Conservation (phyloP, 2,329 filamentous ascomycete genomes). For the Neofusicoccum parvum region DNA sequence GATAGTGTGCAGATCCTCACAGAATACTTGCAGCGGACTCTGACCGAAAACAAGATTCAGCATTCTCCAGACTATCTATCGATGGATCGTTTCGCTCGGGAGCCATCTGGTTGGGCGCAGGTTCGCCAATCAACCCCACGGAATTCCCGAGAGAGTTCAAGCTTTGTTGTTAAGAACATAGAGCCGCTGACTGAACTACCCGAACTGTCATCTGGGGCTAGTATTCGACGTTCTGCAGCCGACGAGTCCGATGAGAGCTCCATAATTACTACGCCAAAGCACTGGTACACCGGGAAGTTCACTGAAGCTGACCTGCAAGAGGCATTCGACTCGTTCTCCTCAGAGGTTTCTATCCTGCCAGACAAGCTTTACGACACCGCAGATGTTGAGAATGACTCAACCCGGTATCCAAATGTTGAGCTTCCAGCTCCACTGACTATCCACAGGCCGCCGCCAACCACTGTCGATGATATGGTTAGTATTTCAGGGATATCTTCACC, state of each 20-base stretch:
- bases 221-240: not conserved
- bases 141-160: not conserved
- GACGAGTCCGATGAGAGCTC: not conserved
- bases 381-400: not conserved
- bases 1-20: not conserved
- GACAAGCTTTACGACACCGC: not conserved
- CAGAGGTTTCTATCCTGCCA: not conserved
- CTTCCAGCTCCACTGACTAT: not conserved
- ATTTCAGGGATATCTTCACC: not conserved
- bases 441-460: not conserved
- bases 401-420: not conserved
- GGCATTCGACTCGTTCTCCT: not conserved
- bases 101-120: not conserved
- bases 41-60: not conserved
- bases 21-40: not conserved
- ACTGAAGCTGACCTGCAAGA: too few species aligned
- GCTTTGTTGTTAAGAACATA: not conserved
- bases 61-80: not conserved
- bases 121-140: not conserved
- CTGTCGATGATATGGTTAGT: not conserved
- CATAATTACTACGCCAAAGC: not conserved
- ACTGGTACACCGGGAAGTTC: not conserved
- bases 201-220: too few species aligned
- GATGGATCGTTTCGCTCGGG: not conserved
- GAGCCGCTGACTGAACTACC: too few species aligned